Evolutionary conservation across 2,329 filamentous ascomycete genomes (phyloP), one percentile per base, ranked within the genome.

Genomic region (Alternaria incomplexa): DNA sequence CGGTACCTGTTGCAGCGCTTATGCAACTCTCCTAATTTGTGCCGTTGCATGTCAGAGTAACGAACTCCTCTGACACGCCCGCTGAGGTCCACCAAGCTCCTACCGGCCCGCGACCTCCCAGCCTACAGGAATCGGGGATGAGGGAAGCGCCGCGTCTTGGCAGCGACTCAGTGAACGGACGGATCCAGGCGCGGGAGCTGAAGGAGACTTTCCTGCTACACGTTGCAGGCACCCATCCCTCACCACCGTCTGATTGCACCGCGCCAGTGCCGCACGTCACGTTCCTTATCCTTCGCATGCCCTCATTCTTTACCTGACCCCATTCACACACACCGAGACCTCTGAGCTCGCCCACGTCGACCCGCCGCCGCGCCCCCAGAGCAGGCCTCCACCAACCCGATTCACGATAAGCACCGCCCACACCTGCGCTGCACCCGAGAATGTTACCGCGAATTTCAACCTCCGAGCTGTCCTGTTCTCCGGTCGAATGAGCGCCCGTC

Each of bases 401-500:
- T 47, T 46, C 43, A 47, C 15, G 11, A 47, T 25, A 25, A 46
- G 32, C 25, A 44, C 43, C 22, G 13, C 22, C 54, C 51, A 45
- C 32, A 36, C 32, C 44, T 28, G 22, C 26, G 30, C 56, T 51
- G 52, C 65, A 55, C 60, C 67, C 72, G 65, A 76, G 65, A 64
- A 78, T 79, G 75, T 67, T 63, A 65, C 69, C 66, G 63, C 71
- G 58, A 67, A 62, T 48, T 63, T 61, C 52, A 62, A 60, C 61
- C n/a, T 57, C 68, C 68, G 56, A 69, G 61, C 70, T 67, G 50
- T 58, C 61, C 58, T 57, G 64, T 59, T 62, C 66, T 59, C 68
- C 69, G 66, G 66, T 66, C 73, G 76, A 76, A 73, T 79, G 75
- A 78, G 66, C 67, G 62, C 56, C 55, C 50, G 44, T 63, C 44